Conservation (phyloP, 352 stramenopile genomes). For the Pythium coloratum region DNA sequence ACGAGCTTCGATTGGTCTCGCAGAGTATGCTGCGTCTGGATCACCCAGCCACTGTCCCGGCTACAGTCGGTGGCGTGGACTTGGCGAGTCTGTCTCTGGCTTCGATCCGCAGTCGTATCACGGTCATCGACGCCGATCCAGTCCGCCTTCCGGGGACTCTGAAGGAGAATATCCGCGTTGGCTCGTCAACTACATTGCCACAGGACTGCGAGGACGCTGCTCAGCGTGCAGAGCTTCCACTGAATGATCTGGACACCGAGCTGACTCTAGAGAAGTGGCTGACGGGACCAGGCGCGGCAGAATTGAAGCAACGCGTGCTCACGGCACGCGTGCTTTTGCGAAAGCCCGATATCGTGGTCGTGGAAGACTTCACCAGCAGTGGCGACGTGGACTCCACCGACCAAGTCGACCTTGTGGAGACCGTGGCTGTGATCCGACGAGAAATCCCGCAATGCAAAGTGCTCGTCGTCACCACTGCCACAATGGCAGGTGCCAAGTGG, state of each 20-base stretch:
- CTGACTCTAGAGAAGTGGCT: neutral
- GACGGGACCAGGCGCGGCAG: neutral
- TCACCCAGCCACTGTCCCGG: neutral
- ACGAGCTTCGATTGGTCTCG: neutral
- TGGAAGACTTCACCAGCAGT: neutral
- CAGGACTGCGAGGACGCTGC: neutral
- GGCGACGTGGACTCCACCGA: neutral
- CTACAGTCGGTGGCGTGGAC: neutral
- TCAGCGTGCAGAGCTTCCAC: neutral
- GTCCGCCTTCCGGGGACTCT: neutral
- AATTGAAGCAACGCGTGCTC: neutral
- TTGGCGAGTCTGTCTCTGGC: neutral
- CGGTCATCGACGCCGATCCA: slow-evolving; percentile 1
- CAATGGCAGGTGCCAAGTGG: too few species aligned
- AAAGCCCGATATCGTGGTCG: neutral
- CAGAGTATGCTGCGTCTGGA: neutral
- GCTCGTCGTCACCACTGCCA: neutral
- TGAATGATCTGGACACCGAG: neutral
- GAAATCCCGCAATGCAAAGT: neutral
- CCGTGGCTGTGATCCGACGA: neutral
- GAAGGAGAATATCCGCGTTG: neutral
- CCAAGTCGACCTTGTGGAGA: neutral
- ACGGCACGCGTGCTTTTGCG: slow-evolving; percentile 3
- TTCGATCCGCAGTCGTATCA: neutral
- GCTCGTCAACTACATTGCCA: neutral